These are phyloP conservation scores for Oenanthe javanica DNA, from an alignment of 140 eudicot species.

Conservation along the genomic window DNA sequence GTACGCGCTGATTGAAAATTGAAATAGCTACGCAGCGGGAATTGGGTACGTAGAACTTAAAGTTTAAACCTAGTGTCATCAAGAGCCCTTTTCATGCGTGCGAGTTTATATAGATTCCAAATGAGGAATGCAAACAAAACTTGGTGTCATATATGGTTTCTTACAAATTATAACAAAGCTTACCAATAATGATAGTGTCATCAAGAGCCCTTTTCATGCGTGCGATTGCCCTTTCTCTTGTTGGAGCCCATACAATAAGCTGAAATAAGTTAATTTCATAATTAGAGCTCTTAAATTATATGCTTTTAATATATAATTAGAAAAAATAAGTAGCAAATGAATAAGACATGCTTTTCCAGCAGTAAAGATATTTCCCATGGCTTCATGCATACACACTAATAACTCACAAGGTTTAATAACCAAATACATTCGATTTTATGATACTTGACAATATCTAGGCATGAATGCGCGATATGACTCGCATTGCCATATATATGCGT, in stretches of 20 bases:
- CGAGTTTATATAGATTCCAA: too few species aligned
- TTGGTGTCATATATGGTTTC: background rate
- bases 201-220: slow-evolving; percentile 98
- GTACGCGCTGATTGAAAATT: background rate
- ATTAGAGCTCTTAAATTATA: background rate
- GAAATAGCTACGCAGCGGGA: background rate
- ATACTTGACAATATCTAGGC: background rate
- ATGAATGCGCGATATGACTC: background rate
- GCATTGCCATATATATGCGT: background rate
- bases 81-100: too few species aligned
- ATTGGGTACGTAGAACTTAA: background rate
- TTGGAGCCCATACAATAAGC: slow-evolving; percentile 99
- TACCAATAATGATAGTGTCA: slow-evolving; percentile 88
- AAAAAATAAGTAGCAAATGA: background rate
- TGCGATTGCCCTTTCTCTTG: slow-evolving; percentile 90
- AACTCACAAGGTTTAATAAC: background rate
- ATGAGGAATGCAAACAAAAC: background rate
- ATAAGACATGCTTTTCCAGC: background rate
- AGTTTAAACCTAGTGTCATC: background rate
- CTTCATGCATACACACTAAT: background rate
- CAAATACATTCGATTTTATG: background rate
- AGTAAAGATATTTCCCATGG: background rate
- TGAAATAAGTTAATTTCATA: slow-evolving; percentile 20
- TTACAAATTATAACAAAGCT: background rate
- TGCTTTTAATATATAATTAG: too few species aligned